phyloP scores from a whole-genome alignment of 306 rosid genomes.

The Lagenaria siceraria region DNA sequence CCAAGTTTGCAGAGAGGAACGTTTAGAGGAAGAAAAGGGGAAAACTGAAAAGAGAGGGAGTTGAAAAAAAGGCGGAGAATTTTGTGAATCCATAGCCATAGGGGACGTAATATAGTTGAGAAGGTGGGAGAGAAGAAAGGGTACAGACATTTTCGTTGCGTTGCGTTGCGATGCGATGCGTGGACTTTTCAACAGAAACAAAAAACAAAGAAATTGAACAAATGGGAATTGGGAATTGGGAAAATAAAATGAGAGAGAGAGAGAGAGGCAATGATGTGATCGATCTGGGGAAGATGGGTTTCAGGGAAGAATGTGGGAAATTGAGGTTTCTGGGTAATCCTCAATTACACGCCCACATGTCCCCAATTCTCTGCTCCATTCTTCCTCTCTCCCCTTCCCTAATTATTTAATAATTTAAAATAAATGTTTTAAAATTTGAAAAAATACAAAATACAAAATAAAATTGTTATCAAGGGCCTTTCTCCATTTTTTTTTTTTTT shows the following conservation, averaged over 20 bases:
- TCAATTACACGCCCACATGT: no score
- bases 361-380: no score
- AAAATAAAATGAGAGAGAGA: background rate
- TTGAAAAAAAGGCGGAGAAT: conserved; percentile 6
- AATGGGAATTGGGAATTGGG: background rate
- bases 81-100: background rate
- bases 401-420: no score
- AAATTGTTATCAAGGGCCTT: no score
- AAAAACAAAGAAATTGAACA: background rate
- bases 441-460: no score
- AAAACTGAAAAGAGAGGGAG: background rate
- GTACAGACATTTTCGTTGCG: background rate
- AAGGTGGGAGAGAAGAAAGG: background rate
- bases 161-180: background rate
- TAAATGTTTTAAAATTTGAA: no score
- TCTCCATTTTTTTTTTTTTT: no score
- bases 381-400: no score
- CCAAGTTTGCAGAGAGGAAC: no score
- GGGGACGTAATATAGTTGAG: background rate
- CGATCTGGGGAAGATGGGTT: background rate
- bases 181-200: background rate
- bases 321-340: no score
- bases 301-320: background rate
- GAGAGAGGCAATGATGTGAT: background rate
- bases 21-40: background rate